Conservation (phyloP, 768 basidiomycete species). For the Cantharellus cinnabarinus region DNA sequence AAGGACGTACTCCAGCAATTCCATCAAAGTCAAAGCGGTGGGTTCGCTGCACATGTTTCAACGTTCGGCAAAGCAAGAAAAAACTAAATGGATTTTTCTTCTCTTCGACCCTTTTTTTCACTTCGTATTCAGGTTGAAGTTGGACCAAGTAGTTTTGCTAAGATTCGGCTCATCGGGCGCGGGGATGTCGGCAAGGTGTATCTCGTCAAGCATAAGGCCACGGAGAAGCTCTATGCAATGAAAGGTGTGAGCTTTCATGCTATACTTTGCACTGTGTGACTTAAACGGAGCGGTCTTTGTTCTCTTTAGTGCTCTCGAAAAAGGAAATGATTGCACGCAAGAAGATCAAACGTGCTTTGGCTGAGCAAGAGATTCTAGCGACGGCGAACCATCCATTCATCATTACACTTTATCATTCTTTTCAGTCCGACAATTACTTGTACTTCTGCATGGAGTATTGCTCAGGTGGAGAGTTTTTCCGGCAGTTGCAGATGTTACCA, state of each 20-base stretch:
- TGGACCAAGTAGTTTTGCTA: conserved; percentile 80
- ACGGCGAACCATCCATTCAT: conserved; percentile 99
- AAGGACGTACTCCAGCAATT: conserved; percentile 92
- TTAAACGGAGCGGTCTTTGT: conserved; percentile 7
- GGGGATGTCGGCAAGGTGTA: conserved; percentile 98
- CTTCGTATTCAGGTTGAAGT: conserved; percentile 57
- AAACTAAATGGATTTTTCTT: background rate
- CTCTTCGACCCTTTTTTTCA: background rate
- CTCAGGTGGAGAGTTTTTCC: conserved; percentile 98
- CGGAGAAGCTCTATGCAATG: conserved; percentile 91
- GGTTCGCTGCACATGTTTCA: background rate
- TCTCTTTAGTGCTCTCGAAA: conserved; percentile 73
- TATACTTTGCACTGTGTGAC: conserved; percentile 2
- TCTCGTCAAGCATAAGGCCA: conserved; percentile 95
- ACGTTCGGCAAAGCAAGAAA: too few relatives aligned
- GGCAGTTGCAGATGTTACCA: conserved; percentile 84
- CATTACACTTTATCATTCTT: conserved; percentile 96
- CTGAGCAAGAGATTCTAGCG: conserved; percentile 96
- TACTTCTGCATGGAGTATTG: conserved; percentile 99
- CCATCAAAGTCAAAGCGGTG: conserved; percentile 74
- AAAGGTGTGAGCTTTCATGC: conserved; percentile 46
- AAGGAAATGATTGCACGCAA: conserved; percentile 99
- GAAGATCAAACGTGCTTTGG: conserved; percentile 96
- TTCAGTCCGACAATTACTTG: conserved; percentile 93
- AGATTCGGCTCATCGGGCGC: conserved; percentile 95